Evolutionary conservation across 352 stramenopile species (phyloP).

Genomic region (Phytophthora vignae): DNA sequence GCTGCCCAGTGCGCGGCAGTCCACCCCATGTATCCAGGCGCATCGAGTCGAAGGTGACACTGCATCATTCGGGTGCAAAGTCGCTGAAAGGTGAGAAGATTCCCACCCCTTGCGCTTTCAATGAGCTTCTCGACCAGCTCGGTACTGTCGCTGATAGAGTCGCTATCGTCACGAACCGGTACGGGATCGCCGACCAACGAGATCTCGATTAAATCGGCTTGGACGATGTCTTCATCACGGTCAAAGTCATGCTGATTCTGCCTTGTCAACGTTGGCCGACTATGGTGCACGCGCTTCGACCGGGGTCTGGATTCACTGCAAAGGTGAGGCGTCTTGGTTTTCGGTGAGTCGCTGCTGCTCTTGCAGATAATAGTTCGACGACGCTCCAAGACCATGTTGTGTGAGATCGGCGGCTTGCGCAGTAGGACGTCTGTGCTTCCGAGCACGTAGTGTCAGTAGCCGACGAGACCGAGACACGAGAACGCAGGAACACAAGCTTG

Average conservation of each 20-base stretch:
- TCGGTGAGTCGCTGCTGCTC: constrained; percentile 20
- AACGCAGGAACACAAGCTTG: too few species aligned
- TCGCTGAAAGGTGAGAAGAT: constrained; percentile 57
- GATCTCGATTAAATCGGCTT: constrained; percentile 67
- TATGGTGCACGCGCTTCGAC: constrained; percentile 32
- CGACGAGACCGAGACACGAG: too few species aligned
- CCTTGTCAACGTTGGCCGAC: constrained; percentile 12
- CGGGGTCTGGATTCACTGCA: constrained; percentile 21
- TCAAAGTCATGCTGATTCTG: constrained; percentile 29
- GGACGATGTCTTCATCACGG: constrained; percentile 30
- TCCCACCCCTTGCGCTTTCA: constrained; percentile 68
- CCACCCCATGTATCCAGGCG: constrained; percentile 76
- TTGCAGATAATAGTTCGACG: constrained; percentile 41
- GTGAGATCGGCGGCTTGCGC: too few species aligned
- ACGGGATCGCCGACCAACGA: constrained; percentile 42
- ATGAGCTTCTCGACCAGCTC: constrained; percentile 71
- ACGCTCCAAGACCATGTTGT: constrained; percentile 35
- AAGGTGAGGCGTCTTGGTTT: constrained; percentile 12
- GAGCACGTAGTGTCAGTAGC: too few species aligned
- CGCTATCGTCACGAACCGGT: constrained; percentile 3
- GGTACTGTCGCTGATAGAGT: constrained; percentile 27
- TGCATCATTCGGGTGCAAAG: constrained; percentile 47
- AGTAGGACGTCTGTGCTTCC: too few species aligned
- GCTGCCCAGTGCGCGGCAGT: constrained; percentile 81
- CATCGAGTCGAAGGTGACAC: constrained; percentile 58